Evolutionary conservation across 306 rosid genomes (phyloP).

Genomic region (Mimosa bimucronata): DNA sequence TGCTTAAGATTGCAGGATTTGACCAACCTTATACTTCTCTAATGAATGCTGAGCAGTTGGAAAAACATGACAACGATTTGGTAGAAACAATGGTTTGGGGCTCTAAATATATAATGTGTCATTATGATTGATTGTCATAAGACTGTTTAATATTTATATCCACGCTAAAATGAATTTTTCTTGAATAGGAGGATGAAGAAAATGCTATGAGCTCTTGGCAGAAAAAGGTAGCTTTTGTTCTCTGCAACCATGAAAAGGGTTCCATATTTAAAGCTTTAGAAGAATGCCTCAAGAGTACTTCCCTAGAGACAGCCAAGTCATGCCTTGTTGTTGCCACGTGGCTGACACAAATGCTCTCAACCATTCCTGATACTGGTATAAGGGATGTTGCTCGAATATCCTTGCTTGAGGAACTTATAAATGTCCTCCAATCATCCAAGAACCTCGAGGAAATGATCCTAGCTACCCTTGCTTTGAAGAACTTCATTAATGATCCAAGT

Average conservation of each 20-base stretch:
- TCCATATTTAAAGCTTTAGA: slow-evolving; percentile 83
- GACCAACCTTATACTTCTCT: slow-evolving; percentile 76
- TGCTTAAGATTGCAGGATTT: slow-evolving; percentile 87
- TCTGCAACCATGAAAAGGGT: slow-evolving; percentile 87
- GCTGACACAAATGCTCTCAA: slow-evolving; percentile 83
- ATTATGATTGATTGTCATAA: slow-evolving; percentile 32
- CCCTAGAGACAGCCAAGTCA: slow-evolving; percentile 69
- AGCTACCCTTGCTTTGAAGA: slow-evolving; percentile 75
- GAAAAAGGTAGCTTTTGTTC: slow-evolving; percentile 74
- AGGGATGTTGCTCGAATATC: slow-evolving; percentile 65
- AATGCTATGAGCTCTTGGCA: slow-evolving; percentile 73
- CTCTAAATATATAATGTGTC: slow-evolving; percentile 17
- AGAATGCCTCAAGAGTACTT: slow-evolving; percentile 78
- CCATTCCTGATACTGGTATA: slow-evolving; percentile 85
- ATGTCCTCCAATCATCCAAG: slow-evolving; percentile 73
- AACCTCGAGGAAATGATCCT: slow-evolving; percentile 79
- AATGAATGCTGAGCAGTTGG: slow-evolving; percentile 62
- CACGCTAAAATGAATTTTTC: slow-evolving; percentile 31
- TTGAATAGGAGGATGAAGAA: slow-evolving; percentile 76
- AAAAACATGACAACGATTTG: slow-evolving; percentile 50
- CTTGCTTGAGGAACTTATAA: slow-evolving; percentile 75
- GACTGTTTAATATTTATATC: slow-evolving; percentile 21
- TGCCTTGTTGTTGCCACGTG: slow-evolving; percentile 86
- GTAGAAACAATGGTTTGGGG: slow-evolving; percentile 65
- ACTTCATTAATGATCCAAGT: slow-evolving; percentile 73